phyloP scores from a whole-genome alignment of 2,329 filamentous ascomycete species.

The Alternaria consortialis region DNA sequence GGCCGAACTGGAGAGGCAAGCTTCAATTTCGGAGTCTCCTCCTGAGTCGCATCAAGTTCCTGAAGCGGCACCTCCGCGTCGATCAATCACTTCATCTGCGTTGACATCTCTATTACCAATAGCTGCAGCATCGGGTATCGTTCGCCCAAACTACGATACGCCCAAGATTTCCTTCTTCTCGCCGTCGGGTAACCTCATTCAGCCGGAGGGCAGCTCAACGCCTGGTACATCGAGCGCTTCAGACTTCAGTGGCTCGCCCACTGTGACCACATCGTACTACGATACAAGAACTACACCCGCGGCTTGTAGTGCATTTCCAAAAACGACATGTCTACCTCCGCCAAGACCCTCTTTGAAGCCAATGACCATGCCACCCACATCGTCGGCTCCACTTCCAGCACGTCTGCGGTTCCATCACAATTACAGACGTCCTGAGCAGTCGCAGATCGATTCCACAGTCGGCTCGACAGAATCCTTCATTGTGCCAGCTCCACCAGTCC shows the following conservation, averaged over 20 bases:
- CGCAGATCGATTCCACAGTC: constrained; percentile 28
- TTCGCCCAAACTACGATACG: constrained; percentile 37
- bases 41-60: constrained; percentile 9
- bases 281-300: constrained; percentile 13
- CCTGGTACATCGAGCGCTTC: constrained; percentile 18
- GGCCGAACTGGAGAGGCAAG: constrained; percentile 30
- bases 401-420: constrained; percentile 36
- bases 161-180: constrained; percentile 47
- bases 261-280: constrained; percentile 19
- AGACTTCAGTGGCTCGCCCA: constrained; percentile 16
- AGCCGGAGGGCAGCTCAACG: constrained; percentile 31
- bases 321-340: constrained; percentile 18
- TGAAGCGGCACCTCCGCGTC: constrained; percentile 11
- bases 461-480: constrained; percentile 21
- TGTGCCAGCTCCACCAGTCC: constrained; percentile 20
- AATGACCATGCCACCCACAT: constrained; percentile 31
- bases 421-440: constrained; percentile 22
- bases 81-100: constrained; percentile 47
- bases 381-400: constrained; percentile 31
- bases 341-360: constrained; percentile 32
- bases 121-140: constrained; percentile 49
- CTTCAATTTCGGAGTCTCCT: constrained; percentile 19
- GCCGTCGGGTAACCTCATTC: constrained; percentile 47
- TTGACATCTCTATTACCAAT: constrained; percentile 49
- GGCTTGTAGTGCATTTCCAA: constrained; percentile 15